Conservation (phyloP, 202 grass and related monocot genomes). For the Elaeis oleifera region DNA sequence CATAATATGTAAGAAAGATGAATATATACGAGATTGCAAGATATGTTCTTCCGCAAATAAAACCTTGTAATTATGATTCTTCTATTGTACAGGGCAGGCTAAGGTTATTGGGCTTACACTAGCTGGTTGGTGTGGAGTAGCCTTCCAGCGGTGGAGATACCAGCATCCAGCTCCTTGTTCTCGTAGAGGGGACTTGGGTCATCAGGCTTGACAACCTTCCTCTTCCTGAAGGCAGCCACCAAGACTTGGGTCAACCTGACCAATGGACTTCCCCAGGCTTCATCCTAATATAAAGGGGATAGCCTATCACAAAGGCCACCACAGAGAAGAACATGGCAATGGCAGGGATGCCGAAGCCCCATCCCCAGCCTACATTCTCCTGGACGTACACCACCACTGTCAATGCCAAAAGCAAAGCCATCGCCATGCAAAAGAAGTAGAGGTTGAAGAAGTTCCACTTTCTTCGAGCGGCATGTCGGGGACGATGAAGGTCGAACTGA, state of each 20-base stretch:
- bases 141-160: constrained; percentile 44
- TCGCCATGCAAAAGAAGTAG: constrained; percentile 56
- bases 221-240: constrained; percentile 44
- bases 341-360: constrained; percentile 54
- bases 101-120: constrained; percentile 27
- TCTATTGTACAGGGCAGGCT: too few species aligned
- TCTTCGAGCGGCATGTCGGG: constrained; percentile 11
- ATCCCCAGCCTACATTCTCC: constrained; percentile 66
- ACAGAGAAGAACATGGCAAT: constrained; percentile 48
- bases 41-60: too few species aligned
- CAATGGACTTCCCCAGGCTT: constrained; percentile 57
- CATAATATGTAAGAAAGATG: too few species aligned
- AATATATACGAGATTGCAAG: too few species aligned
- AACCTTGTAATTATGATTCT: too few species aligned
- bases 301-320: constrained; percentile 46
- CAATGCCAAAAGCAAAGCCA: constrained; percentile 45
- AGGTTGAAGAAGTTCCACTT: constrained; percentile 76
- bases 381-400: constrained; percentile 57
- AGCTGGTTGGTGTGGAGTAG: constrained; percentile 60
- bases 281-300: constrained; percentile 51
- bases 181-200: constrained; percentile 44
- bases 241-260: constrained; percentile 44
- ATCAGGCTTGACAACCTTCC: constrained; percentile 26
- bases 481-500: constrained; percentile 39
- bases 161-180: constrained; percentile 51